Evolutionary conservation across 495 filamentous ascomycete species (phyloP), one percentile per base, ranked within the genome.

Genomic region (Mytilinidion resinicola): DNA sequence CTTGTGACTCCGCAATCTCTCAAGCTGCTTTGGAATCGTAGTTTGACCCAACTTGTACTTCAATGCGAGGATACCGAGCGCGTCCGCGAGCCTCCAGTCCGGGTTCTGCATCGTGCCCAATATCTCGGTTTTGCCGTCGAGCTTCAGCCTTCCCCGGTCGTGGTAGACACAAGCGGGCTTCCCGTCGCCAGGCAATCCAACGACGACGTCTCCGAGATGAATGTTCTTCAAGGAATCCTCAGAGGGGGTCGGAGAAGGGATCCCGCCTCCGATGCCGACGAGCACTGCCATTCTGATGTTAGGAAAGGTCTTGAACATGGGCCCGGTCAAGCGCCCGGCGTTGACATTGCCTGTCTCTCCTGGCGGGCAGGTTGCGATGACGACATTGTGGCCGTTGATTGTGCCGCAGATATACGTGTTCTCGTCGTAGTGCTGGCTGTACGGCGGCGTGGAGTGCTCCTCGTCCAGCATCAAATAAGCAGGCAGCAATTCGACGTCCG

Each of bases 361-460:
- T n/a, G 14, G 51, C 1, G 51, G 43, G 20, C 51, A 56, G 52
- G 43, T 54, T 12, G 43, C 51, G 44, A 61, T 37, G 20, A 61
- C 58, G 12, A 61, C 52, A 9, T 53, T 46, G 50, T 61, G 53
- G 10, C 52, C 42, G 25, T 34, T 43, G 33, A 61, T 56, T 9
- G 34, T 50, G 44, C 58, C 58, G 41, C 37, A 61, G 51, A 50
- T 56, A 37, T 61, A 61, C 9, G 42, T 54, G 58, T 61, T 61
- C 34, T 61, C 43, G 52, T 61, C 58, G 42, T 55, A 50, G 44
- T 54, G 44, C 37, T 41, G 37, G n/a, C 46, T 38, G 43, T 61
- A 50, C 19, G 39, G 38, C 37, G 38, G 58, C 10, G 36, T 25
- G 38, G 19, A 3, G 38, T 55, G 50, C 50, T 60, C 50, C 35